Evolutionary conservation across 2,329 filamentous ascomycete genomes (phyloP), one percentile per base, ranked within the genome.

Genomic region (Aspergillus fructus): DNA sequence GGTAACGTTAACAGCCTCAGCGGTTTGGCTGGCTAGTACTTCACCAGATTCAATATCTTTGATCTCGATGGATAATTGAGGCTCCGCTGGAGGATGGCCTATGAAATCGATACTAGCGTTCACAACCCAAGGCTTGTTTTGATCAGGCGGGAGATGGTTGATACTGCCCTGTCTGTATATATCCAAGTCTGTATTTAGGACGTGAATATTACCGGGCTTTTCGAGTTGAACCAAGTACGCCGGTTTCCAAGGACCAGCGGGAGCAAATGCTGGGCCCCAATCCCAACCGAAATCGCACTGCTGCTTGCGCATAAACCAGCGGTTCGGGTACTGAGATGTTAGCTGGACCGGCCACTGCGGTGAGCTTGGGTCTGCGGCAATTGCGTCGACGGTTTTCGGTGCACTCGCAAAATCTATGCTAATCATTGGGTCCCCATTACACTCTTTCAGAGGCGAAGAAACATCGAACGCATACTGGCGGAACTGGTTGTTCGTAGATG

Each of bases 201-300:
- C 69, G 59, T 84, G 77, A 2, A 82, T 64, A 15, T 72, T 64
- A 34, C 79, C 71, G 1, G 72, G 59, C 1, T 71, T 58, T 3
- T 69, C 66, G 7, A 85, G 72, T 60, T 86, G 83, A 12, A 86
- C 74, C 1, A 85, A 69, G 66, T 80, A 84, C 1, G 82, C 84
- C 42, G 83, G 81, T 60, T 82, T 78, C 85, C 85, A 88, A 6
- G 84, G 81, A 2, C 85, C 85, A n/a, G 82, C 81, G 0, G 85
- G 83, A n/a, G 79, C 77, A 65, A 87, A 85, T 0, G 81, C 82
- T 9, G 83, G 83, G 9, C 83, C 83, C 83, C 83, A 85, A 59
- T 86, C 84, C 85, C 85, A 88, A 2, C 85, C 85, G 67, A 87
- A 87, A 66, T 87, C 84, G 7, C 77, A 83, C 66, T 87, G 82